Evolutionary conservation across 164 flowering plant species (phyloP), one percentile per base, ranked within the genome.

Genomic region (Stephania cephalantha): DNA sequence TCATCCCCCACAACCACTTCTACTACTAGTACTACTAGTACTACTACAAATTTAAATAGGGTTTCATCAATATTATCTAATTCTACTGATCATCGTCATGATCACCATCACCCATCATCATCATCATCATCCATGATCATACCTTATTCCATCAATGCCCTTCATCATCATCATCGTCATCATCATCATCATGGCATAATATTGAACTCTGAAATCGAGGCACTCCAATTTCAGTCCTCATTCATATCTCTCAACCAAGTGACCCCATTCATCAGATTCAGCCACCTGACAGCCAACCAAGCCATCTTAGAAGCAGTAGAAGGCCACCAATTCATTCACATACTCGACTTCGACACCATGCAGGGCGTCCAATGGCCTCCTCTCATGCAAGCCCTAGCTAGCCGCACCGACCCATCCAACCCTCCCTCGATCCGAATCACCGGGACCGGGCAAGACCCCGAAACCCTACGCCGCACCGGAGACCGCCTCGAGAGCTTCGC

Each of bases 341-440:
- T 95, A 69, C 72, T 95, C 0, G 99, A 95, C 81, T 88, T 95
- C 18, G 90, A 95, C 79, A 91, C 93, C 78, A 86, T 88, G 91
- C 97, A 91, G 69, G 99, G 99, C 2, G 86, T 93, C 46, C 99
- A 95, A 75, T 95, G 97, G 97, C 97, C 97, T 0, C 95, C 95
- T 0, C 73, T 95, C 7, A 91, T 95, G 97, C 97, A 93, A 61
- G 95, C 97, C 65, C 72, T 95, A 12, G 90, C 89, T 15, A 93
- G 87, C 50, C 81, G 92, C 8, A 61, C 81, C 17, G 79, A 64
- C 12, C 74, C 82, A 2, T 53, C 77, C 3, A 70, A 68, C 71
- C 81, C 85, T 1, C 92, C 95, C 4, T 78, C 78, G 74, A 85
- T 95, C 35, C 85, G 97, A 11, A 88, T 95, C 85, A 95, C 99